These are phyloP conservation scores for Podila epicladia DNA, from an alignment of 192 early-diverging fungal genomes.

Conservation along the genomic window DNA sequence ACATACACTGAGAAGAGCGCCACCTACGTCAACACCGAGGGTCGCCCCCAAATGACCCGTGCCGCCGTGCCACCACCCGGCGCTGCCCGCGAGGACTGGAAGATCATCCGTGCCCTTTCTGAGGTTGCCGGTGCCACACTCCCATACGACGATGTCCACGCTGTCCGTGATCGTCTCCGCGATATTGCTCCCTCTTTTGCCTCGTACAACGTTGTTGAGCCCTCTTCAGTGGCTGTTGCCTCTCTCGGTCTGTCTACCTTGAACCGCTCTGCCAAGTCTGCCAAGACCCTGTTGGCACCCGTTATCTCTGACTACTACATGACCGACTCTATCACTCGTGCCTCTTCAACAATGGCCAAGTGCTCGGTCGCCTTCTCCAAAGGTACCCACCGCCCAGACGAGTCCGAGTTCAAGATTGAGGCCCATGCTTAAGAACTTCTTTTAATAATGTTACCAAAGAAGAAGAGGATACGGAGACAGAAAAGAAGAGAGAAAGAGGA, in stretches of 20 bases:
- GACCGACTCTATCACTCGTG: constrained; percentile 92
- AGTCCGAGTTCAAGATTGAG: constrained; percentile 52
- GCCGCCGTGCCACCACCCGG: constrained; percentile 90
- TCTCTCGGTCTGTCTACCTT: constrained; percentile 72
- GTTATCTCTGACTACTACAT: constrained; percentile 93
- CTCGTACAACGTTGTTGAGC: constrained; percentile 72
- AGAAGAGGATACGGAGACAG: neutral
- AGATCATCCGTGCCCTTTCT: constrained; percentile 96
- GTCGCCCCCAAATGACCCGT: constrained; percentile 92
- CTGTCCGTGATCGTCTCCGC: constrained; percentile 86
- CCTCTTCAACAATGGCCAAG: constrained; percentile 97
- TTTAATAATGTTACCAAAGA: constrained; percentile 1
- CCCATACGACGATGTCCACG: constrained; percentile 88
- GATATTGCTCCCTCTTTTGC: constrained; percentile 90
- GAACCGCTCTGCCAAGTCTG: constrained; percentile 43
- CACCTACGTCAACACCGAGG: constrained; percentile 98
- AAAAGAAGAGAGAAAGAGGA: neutral
- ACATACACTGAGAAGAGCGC: constrained; percentile 97
- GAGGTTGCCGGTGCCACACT: constrained; percentile 88
- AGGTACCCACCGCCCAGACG: constrained; percentile 35
- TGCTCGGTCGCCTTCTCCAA: constrained; percentile 71
- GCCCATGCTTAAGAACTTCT: constrained; percentile 28
- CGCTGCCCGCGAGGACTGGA: constrained; percentile 98
- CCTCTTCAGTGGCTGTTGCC: constrained; percentile 60
- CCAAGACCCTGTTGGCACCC: constrained; percentile 60